Base-by-base conservation (phyloP, 1,139 yeast genomes). In the Komagataea norvegica region DNA sequence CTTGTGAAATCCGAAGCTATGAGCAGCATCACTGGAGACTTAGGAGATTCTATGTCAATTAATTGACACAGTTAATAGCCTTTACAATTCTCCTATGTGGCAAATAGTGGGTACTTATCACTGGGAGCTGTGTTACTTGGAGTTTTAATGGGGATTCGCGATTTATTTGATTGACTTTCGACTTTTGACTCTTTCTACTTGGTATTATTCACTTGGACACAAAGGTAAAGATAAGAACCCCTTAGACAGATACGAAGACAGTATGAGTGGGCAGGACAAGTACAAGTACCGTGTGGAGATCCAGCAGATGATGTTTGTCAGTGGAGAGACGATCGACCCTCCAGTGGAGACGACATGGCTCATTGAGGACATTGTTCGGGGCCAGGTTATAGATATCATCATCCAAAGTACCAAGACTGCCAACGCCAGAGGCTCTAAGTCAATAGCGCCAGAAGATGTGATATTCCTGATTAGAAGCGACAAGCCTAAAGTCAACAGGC, bases 271-370 rank as follows among this genome's bases (percentile, higher is more conserved):
- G 21, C 41, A 48, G 2, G 72, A 72, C 46, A 80, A 82, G 56
- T 80, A 83, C 63, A 77, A 79, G 56, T 87, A 86, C 58, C 68
- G 94, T 41, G 74, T 82, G 34, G 96, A 87, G 60, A 86, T 87
- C 53, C 95, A 86, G 59, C 95, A 88, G 66, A 93, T 91, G 98
- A 91, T 91, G 99, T 91, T 93, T 67, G 98, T 91, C 42, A 75
- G 84, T 43, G 99, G 98, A 2, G 97, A 91, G 60, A 78, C 93
- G 1, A 86, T 85, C 50, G 98, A 91, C 52, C 94, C 97, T 3
- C 95, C 96, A 0, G 71, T 82, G 8, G 95, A 86, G 49, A 87
- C 96, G 1, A 86, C 96, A 0, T 79, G 93, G 9, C 62, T 91
- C 40, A 87, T 91, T 30, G 99, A 91, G 57, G 98, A 91, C 57